Percentiles rank a stretch among this genome's conserved stretches.
Conservation (phyloP, 306 rosid genomes). For the Cucumis cinereus region DNA sequence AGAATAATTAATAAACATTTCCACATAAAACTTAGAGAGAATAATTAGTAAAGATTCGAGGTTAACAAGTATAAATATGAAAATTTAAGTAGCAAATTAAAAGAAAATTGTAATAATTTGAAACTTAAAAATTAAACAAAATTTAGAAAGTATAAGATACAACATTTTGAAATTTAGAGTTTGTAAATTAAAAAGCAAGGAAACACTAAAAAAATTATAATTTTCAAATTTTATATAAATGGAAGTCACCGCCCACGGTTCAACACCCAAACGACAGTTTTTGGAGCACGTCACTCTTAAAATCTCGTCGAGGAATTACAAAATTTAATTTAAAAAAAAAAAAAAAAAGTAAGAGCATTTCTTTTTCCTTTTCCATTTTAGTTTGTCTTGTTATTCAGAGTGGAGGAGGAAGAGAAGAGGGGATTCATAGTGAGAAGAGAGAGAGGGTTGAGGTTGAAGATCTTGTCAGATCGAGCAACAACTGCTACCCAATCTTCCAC, state of each 20-base stretch:
- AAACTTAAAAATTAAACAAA: too few relatives aligned
- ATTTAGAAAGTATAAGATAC: too few relatives aligned
- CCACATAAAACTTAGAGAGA: too few relatives aligned
- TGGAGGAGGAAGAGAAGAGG: neutral
- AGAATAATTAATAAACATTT: too few relatives aligned
- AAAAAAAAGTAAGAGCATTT: neutral
- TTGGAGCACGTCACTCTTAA: neutral
- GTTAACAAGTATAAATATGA: too few relatives aligned
- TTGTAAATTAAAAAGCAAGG: too few relatives aligned
- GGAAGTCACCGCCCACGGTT: conserved; percentile 1
- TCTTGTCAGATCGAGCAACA: conserved; percentile 10
- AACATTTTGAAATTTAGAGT: too few relatives aligned
- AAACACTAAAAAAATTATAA: too few relatives aligned
- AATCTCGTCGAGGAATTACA: neutral
- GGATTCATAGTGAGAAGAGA: neutral
- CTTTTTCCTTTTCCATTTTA: neutral
- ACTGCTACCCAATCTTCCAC: neutral
- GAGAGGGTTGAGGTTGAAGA: neutral
- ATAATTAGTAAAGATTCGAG: too few relatives aligned
- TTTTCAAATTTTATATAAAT: neutral
- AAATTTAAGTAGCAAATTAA: too few relatives aligned
- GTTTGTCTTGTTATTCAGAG: conserved; percentile 9
- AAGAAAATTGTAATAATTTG: too few relatives aligned
- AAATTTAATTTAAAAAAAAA: too few relatives aligned
- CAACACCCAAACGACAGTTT: neutral